phyloP scores from a whole-genome alignment of 805 yeast genomes.

The Debaryomyces maramus region DNA sequence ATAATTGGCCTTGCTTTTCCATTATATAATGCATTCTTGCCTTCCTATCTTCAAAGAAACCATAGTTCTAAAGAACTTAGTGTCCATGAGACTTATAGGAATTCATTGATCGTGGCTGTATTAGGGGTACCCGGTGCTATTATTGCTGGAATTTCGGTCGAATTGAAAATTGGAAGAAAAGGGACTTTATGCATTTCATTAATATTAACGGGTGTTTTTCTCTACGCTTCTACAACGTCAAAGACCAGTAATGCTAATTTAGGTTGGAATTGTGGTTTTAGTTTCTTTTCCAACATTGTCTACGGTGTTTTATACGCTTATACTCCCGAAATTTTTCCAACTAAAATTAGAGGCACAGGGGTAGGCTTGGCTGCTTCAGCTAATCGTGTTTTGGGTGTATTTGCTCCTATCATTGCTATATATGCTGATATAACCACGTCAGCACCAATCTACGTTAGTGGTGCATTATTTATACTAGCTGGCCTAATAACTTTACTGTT shows the following conservation, averaged over 20 bases:
- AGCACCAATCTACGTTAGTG: slow-evolving; percentile 63
- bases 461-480: slow-evolving; percentile 52
- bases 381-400: slow-evolving; percentile 52
- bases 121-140: slow-evolving; percentile 36
- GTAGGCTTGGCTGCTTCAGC: slow-evolving; percentile 58
- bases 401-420: slow-evolving; percentile 59
- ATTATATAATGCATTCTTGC: slow-evolving; percentile 54
- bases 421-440: slow-evolving; percentile 54
- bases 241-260: slow-evolving; percentile 47
- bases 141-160: slow-evolving; percentile 33
- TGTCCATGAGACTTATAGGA: slow-evolving; percentile 32
- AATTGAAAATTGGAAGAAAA: slow-evolving; percentile 49
- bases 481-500: slow-evolving; percentile 32
- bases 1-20: slow-evolving; percentile 61
- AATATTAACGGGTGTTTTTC: slow-evolving; percentile 52
- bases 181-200: slow-evolving; percentile 57
- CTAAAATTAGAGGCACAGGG: slow-evolving; percentile 53
- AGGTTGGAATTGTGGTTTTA: slow-evolving; percentile 50
- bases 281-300: slow-evolving; percentile 50
- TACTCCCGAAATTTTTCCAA: slow-evolving; percentile 64
- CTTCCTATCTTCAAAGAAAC: slow-evolving; percentile 49
- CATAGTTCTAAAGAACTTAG: slow-evolving; percentile 28
- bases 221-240: slow-evolving; percentile 65
- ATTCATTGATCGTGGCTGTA: slow-evolving; percentile 30
- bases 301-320: slow-evolving; percentile 64